Evolutionary conservation across 306 rosid species (phyloP).

Genomic region (Ochetophila trinervis): DNA sequence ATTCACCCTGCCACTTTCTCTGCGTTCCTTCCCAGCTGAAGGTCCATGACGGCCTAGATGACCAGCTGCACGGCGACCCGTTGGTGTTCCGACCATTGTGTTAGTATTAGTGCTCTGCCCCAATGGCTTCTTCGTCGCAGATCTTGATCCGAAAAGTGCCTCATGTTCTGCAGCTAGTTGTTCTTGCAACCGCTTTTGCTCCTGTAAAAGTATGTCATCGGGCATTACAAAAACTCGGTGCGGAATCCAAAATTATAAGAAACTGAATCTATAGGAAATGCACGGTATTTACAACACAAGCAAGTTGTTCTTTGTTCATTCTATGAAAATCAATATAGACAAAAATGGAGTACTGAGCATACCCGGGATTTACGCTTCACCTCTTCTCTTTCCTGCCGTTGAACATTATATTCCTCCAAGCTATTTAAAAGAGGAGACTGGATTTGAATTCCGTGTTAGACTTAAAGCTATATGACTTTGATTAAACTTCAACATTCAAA

Average conservation of each 20-base stretch:
- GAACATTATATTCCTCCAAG: slow-evolving; percentile 57
- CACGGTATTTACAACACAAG: not conserved
- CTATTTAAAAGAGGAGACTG: slow-evolving; percentile 60
- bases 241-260: too few species aligned
- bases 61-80: slow-evolving; percentile 48
- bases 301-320: not conserved
- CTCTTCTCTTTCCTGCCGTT: slow-evolving; percentile 65
- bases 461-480: not conserved
- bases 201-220: slow-evolving; percentile 35
- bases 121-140: slow-evolving; percentile 67
- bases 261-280: not conserved
- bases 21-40: slow-evolving; percentile 52
- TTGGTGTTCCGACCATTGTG: slow-evolving; percentile 60
- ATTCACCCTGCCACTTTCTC: slow-evolving; percentile 60
- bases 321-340: not conserved
- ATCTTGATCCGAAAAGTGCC: slow-evolving; percentile 68
- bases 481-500: not conserved
- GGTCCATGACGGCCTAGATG: slow-evolving; percentile 50
- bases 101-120: slow-evolving; percentile 58
- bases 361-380: slow-evolving; percentile 86
- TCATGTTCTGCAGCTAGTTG: slow-evolving; percentile 70
- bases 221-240: not conserved
- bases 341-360: slow-evolving; percentile 7
- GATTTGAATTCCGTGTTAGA: slow-evolving; percentile 17
- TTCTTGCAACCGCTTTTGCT: slow-evolving; percentile 71